Conservation (phyloP, 495 filamentous ascomycete species). For the Neurospora sp. region DNA sequence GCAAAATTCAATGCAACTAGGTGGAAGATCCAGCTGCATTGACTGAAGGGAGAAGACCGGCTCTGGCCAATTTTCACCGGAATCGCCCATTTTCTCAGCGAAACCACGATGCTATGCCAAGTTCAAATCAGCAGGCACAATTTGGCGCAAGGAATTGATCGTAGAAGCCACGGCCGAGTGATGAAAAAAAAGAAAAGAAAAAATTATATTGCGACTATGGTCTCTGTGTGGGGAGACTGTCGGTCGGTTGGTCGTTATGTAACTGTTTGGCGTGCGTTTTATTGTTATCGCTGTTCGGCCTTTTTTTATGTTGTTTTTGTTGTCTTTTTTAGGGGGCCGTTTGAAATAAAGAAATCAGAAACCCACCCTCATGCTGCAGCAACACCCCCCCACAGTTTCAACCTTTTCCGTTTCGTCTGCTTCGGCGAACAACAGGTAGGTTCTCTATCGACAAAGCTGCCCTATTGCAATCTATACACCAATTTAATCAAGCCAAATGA, state of each 20-base stretch:
- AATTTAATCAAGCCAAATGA: not conserved
- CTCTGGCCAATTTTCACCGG: not conserved
- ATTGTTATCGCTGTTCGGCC: not conserved
- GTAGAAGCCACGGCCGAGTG: not conserved
- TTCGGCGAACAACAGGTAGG: not conserved
- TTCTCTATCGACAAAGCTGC: not conserved
- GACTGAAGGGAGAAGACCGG: slow-evolving; percentile 26
- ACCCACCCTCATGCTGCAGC: not conserved
- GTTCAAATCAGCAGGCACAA: not conserved
- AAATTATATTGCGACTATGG: not conserved
- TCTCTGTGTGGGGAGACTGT: not conserved
- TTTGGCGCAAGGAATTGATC: not conserved
- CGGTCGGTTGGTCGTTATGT: not conserved
- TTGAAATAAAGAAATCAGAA: not conserved
- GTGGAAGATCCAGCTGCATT: slow-evolving; percentile 50
- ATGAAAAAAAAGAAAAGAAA: not conserved
- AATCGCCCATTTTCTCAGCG: not conserved
- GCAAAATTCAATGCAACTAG: slow-evolving; percentile 79
- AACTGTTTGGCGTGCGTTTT: not conserved
- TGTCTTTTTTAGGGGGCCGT: not conserved
- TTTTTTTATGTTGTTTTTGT: not conserved
- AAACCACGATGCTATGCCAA: not conserved
- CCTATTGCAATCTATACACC: not conserved
- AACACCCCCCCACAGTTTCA: not conserved
- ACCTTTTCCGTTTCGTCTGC: not conserved